A percentile compares a stretch with the other conserved stretches of the same genome.
Conservation (phyloP, 495 filamentous ascomycete species). For the Aspergillus mulundensis region DNA sequence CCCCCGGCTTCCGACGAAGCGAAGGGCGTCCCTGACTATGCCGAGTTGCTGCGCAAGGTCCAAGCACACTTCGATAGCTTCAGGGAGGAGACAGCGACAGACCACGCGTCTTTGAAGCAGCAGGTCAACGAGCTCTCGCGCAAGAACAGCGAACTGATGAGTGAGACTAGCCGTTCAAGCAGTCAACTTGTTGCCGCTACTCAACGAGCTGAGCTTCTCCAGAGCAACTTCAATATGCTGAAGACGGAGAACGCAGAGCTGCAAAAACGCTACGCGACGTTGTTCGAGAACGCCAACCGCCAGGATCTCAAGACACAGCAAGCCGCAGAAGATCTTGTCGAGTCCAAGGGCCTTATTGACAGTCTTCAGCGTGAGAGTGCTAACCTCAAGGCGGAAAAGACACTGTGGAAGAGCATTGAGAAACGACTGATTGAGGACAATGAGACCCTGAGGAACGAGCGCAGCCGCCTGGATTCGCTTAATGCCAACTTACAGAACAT, state of each 20-base stretch:
- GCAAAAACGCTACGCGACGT: constrained; percentile 67
- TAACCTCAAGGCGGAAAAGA: constrained; percentile 90
- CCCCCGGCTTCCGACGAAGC: constrained; percentile 38
- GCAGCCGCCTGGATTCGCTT: constrained; percentile 70
- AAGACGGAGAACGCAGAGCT: constrained; percentile 81
- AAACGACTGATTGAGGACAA: constrained; percentile 82
- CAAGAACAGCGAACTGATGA: constrained; percentile 76
- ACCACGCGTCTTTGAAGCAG: constrained; percentile 75
- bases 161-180: constrained; percentile 68
- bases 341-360: constrained; percentile 73
- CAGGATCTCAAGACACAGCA: constrained; percentile 88
- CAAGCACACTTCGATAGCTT: constrained; percentile 88
- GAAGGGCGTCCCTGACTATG: constrained; percentile 56
- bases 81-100: constrained; percentile 74
- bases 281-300: constrained; percentile 79
- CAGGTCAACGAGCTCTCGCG: constrained; percentile 77
- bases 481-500: constrained; percentile 78
- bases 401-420: constrained; percentile 87
- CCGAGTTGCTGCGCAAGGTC: constrained; percentile 71
- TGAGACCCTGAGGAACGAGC: constrained; percentile 77
- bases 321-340: constrained; percentile 87
- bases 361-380: constrained; percentile 86
- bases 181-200: constrained; percentile 76
- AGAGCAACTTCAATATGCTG: constrained; percentile 75
- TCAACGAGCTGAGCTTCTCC: constrained; percentile 86